Conservation (phyloP, 2,329 filamentous ascomycete species). For the Teratosphaeria nubilosa region DNA sequence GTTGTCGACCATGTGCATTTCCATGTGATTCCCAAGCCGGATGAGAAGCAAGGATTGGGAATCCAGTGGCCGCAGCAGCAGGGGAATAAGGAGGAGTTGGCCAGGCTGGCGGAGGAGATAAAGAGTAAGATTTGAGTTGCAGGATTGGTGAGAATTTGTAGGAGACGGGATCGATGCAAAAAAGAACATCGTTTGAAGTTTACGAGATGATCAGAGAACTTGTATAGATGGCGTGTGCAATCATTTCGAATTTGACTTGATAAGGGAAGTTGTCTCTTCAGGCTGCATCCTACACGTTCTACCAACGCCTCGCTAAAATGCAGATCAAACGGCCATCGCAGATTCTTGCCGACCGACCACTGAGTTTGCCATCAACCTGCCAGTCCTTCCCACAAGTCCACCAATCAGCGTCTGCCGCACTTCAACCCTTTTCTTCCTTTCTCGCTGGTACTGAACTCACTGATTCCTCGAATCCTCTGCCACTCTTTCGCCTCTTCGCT, state of each 20-base stretch:
- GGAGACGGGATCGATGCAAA: not conserved
- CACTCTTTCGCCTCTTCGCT: not conserved
- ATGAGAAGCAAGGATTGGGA: slow-evolving; percentile 65
- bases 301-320: not conserved
- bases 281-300: no score
- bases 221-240: not conserved
- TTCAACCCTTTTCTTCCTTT: not conserved
- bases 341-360: no score
- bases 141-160: not conserved
- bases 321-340: not conserved
- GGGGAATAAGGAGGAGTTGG: slow-evolving; percentile 72
- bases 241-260: not conserved
- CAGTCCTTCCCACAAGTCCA: no score
- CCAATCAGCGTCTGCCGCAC: not conserved
- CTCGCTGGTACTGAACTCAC: not conserved
- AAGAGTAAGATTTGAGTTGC: slow-evolving; percentile 71
- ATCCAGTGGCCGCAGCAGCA: slow-evolving; percentile 69
- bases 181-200: not conserved
- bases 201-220: not conserved
- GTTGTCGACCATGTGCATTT: slow-evolving; percentile 82
- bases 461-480: not conserved
- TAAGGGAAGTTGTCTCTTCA: no score
- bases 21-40: slow-evolving; percentile 97
- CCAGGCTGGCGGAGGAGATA: slow-evolving; percentile 69
- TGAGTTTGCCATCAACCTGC: no score